Percentiles rank a stretch among this genome's conserved stretches.
Conservation (phyloP, 78 protist genomes). For the Polysphondylium violaceum region DNA sequence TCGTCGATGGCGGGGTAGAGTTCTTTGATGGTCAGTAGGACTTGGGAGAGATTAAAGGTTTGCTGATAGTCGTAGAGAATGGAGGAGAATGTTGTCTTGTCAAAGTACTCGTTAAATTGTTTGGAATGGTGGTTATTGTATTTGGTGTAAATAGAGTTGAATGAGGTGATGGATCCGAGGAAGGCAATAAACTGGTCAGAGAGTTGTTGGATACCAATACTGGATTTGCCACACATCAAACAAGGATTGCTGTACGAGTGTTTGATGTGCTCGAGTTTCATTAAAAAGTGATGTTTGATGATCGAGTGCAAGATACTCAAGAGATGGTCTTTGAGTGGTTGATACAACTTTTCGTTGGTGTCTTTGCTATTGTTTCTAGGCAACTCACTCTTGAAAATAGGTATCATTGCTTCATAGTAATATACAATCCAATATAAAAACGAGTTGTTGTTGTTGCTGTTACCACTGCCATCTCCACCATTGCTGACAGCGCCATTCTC, state of each 20-base stretch:
- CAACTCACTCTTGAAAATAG: constrained; percentile 22
- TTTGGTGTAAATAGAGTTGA: too few species aligned
- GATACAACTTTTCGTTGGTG: background rate
- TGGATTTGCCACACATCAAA: background rate
- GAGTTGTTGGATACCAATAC: background rate
- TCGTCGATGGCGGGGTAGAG: background rate
- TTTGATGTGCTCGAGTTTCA: constrained; percentile 23
- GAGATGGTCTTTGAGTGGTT: constrained; percentile 29
- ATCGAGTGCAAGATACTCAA: constrained; percentile 14
- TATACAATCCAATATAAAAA: constrained; percentile 7
- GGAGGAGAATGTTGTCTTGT: background rate
- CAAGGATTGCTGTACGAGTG: constrained; percentile 13
- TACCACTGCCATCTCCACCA: background rate
- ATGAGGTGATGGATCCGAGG: background rate
- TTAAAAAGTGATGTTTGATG: constrained; percentile 20
- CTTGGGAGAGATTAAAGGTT: constrained; percentile 8
- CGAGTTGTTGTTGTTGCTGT: background rate
- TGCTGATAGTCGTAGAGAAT: constrained; percentile 46
- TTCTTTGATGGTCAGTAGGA: background rate
- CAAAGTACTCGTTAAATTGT: constrained; percentile 24
- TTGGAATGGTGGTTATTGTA: constrained; percentile 16
- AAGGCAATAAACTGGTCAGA: background rate
- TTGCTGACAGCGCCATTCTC: background rate
- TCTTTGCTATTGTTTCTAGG: background rate
- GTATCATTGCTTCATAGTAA: constrained; percentile 35